Evolutionary conservation across 768 basidiomycete genomes (phyloP), one percentile per base, ranked within the genome.

Genomic region (Lentinula lateritia): DNA sequence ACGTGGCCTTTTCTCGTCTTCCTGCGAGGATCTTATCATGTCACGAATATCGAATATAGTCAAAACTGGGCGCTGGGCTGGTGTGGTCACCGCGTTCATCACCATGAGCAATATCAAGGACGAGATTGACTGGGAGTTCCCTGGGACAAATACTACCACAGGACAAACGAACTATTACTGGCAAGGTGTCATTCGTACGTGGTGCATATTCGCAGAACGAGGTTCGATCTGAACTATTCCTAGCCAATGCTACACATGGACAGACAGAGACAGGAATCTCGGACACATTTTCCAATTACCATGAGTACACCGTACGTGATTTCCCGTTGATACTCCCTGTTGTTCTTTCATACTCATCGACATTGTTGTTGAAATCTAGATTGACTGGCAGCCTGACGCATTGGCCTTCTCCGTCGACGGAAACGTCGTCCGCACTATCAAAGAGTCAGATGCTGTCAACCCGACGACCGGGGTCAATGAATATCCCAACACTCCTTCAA

Each of bases 111-210:
- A 88, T 65, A 80, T 92, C 66, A 92, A 90, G 70, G 89, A 92
- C 68, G 92, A 93, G 70, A 90, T 93, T 56, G 91, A 93, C 65
- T 92, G 92, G 90, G 90, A 92, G 70, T 93, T 87, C 67, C 88
- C 90, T 59, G 89, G 90, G 6, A 76, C 75, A 50, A 67, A 73
- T 18, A 87, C 84, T 2, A 83, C 82, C 1, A 68, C 85, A 59
- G 92, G 79, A 8, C 93, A 95, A 73, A 87, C 84, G 42, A 94
- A 94, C 69, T 88, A 76, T 66, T 92, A 90, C 75, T 92, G 89
- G 89, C 83, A 89, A 69, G 87, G 87, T 34, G 58, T 78, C 58
- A 82, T 90, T 58, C 84, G 87, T 88, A 68, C 66, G 87, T 77
- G 41, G 12, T 48, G 62, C 54, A 41, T 23, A 45, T 52, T 41